A percentile compares a stretch with the other conserved stretches of the same genome.
Conservation (phyloP, 2,329 filamentous ascomycete genomes). For the Blumeria hordei region DNA sequence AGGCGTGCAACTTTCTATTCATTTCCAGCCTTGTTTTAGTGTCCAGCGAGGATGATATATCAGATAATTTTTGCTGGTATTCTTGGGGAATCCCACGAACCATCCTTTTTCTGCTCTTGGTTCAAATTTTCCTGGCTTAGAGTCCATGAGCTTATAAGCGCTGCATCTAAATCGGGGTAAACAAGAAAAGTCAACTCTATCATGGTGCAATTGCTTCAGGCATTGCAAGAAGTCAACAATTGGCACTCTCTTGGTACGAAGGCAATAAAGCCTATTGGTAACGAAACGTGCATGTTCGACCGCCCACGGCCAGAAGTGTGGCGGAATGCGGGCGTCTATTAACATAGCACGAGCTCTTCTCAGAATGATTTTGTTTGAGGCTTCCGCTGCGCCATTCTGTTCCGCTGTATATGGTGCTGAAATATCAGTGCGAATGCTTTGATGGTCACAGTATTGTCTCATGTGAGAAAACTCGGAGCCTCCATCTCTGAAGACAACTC, state of each 20-base stretch:
- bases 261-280: too few relatives aligned
- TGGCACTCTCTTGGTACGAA: background rate
- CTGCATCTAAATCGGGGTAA: background rate
- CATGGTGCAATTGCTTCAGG: background rate
- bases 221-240: background rate
- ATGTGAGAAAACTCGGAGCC: background rate
- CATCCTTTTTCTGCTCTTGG: background rate
- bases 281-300: background rate
- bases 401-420: background rate
- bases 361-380: background rate
- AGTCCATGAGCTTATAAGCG: background rate
- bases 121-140: background rate
- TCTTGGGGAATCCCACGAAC: background rate
- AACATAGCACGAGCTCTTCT: background rate
- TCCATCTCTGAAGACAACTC: background rate
- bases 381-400: background rate
- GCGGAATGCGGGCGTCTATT: background rate
- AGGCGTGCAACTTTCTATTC: background rate
- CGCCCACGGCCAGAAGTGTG: background rate
- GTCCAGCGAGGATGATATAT: slow-evolving; percentile 1
- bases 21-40: background rate
- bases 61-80: background rate
- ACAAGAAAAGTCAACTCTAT: slow-evolving; percentile 1
- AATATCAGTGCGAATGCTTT: background rate
- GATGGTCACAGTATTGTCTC: background rate